Conservation (phyloP, 805 yeast species). For the Teunomyces lycoperdinae region DNA sequence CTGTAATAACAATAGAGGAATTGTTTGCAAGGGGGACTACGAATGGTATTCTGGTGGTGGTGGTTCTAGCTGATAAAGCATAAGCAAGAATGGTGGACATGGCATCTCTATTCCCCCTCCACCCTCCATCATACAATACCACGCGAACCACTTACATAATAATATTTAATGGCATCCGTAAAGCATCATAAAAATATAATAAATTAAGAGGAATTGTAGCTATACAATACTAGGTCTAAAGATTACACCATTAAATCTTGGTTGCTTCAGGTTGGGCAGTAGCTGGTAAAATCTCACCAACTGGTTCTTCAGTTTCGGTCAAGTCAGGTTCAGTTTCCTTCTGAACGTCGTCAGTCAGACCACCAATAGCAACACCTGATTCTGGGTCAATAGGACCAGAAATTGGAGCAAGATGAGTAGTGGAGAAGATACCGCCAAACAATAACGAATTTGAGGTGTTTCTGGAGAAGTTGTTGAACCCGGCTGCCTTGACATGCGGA, state of each 20-base stretch:
- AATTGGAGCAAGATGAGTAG: not conserved
- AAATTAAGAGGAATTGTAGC: no score
- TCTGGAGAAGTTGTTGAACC: not conserved
- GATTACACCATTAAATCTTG: not conserved
- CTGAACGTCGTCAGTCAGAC: not conserved
- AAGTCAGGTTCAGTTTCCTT: not conserved
- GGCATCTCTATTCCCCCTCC: no score
- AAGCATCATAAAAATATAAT: no score
- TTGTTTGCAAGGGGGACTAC: no score
- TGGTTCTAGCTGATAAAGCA: no score
- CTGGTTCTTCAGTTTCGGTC: not conserved
- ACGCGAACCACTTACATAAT: no score
- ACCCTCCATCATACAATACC: no score
- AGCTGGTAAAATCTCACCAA: not conserved
- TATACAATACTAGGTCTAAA: no score
- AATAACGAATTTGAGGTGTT: not conserved
- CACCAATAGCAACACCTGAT: not conserved
- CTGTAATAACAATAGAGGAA: no score
- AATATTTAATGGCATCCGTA: no score
- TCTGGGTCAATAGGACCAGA: not conserved
- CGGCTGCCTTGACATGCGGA: conserved; percentile 10
- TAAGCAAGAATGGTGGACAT: no score
- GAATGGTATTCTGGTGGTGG: no score
- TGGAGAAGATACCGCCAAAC: conserved; percentile 5
- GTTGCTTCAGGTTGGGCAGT: not conserved